phyloP scores from a whole-genome alignment of 2,329 filamentous ascomycete species.

The Apiospora aurea region DNA sequence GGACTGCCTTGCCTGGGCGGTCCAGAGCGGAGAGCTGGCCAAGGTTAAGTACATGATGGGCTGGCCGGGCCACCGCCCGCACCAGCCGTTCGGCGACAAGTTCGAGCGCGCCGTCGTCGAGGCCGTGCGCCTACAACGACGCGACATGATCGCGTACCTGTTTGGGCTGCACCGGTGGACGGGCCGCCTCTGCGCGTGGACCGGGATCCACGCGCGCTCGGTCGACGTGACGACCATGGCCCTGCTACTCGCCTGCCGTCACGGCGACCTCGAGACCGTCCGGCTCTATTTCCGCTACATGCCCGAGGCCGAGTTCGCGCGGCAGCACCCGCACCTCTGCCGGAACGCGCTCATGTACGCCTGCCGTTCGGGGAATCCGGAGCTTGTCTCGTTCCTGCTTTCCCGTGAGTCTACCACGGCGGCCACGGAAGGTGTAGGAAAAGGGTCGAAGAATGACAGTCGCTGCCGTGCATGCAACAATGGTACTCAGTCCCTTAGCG shows the following conservation, averaged over 20 bases:
- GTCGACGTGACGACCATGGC: background rate
- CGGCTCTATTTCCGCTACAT: background rate
- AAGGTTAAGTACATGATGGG: background rate
- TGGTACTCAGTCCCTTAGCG: background rate
- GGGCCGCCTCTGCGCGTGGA: background rate
- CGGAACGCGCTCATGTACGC: background rate
- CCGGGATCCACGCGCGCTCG: background rate
- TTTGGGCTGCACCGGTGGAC: background rate
- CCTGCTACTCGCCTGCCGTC: background rate
- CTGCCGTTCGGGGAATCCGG: background rate
- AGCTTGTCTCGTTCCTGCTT: background rate
- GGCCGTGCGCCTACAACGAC: background rate
- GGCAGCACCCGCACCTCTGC: background rate
- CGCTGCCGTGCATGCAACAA: background rate
- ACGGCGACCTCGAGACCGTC: background rate
- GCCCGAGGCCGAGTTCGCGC: background rate
- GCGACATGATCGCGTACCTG: background rate
- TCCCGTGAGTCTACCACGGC: background rate
- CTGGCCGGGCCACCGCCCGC: background rate
- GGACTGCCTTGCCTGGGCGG: background rate
- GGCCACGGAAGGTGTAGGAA: too few species aligned
- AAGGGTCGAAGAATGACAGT: background rate
- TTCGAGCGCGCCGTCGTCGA: slow-evolving; percentile 1
- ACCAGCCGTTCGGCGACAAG: background rate
- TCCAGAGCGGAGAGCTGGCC: background rate